Evolutionary conservation across 2,329 filamentous ascomycete species (phyloP).

Genomic region (Xylaria digitata): DNA sequence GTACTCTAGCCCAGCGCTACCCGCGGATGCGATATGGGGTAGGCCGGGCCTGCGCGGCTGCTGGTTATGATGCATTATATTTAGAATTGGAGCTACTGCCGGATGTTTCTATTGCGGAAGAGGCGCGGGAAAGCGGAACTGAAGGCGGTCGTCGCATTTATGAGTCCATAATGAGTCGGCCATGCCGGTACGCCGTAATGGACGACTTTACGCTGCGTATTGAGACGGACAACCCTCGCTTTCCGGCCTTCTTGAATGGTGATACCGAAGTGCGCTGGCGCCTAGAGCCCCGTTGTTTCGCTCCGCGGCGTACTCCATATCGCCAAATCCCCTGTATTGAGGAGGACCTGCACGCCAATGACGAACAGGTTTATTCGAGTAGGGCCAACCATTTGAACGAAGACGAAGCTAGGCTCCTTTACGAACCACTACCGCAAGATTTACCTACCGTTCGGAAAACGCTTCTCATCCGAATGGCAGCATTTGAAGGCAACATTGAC

Average conservation of each 20-base stretch:
- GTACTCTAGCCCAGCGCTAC: not conserved
- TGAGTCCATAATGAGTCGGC: slow-evolving; percentile 16
- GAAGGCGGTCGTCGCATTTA: slow-evolving; percentile 2
- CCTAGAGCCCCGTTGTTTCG: not conserved
- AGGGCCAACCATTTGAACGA: not conserved
- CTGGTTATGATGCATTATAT: slow-evolving; percentile 10
- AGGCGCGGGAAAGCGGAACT: slow-evolving; percentile 5
- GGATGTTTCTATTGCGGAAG: slow-evolving; percentile 16
- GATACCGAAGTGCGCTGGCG: slow-evolving; percentile 5
- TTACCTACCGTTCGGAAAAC: slow-evolving; percentile 11
- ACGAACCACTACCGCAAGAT: slow-evolving; percentile 11
- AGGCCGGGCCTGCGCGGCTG: slow-evolving; percentile 10
- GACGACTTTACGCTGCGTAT: not conserved
- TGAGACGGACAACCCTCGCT: not conserved
- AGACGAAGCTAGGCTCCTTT: slow-evolving; percentile 1
- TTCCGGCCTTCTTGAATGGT: slow-evolving; percentile 10
- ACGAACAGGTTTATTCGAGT: not conserved
- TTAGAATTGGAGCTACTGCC: not conserved
- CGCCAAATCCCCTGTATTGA: not conserved
- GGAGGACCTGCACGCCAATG: slow-evolving; percentile 6
- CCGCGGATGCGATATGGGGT: slow-evolving; percentile 6
- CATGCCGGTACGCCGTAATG: slow-evolving; percentile 11
- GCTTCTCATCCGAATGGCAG: slow-evolving; percentile 11
- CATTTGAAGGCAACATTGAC: slow-evolving; percentile 16
- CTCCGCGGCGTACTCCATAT: not conserved